Evolutionary conservation across 306 rosid genomes (phyloP).

Genomic region (Inga laurina): DNA sequence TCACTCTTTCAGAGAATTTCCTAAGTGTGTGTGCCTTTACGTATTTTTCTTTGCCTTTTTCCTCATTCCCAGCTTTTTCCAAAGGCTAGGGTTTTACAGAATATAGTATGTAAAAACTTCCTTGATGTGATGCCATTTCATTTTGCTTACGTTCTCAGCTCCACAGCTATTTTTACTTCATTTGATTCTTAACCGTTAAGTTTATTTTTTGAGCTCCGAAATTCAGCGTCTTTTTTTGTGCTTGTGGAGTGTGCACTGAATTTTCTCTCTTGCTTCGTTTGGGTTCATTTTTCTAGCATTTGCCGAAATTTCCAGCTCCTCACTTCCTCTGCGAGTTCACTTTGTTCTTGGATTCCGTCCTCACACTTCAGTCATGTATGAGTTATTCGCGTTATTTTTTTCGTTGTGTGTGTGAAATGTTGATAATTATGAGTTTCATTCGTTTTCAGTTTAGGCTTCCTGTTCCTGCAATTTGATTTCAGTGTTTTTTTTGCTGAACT

Average conservation of each 20-base stretch:
- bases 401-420: background rate
- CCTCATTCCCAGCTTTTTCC: slow-evolving; percentile 32
- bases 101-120: slow-evolving; percentile 13
- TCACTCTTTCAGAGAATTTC: slow-evolving; percentile 30
- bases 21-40: slow-evolving; percentile 33
- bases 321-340: slow-evolving; percentile 41
- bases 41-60: slow-evolving; percentile 28
- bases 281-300: slow-evolving; percentile 8
- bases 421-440: slow-evolving; percentile 12
- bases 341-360: slow-evolving; percentile 19
- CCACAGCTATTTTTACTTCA: slow-evolving; percentile 23
- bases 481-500: slow-evolving; percentile 23
- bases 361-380: slow-evolving; percentile 4
- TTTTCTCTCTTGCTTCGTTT: slow-evolving; percentile 30
- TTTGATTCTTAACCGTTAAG: slow-evolving; percentile 63
- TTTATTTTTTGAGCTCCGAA: slow-evolving; percentile 21
- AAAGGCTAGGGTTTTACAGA: slow-evolving; percentile 48
- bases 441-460: background rate
- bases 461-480: slow-evolving; percentile 22
- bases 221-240: slow-evolving; percentile 11
- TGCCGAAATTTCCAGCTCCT: slow-evolving; percentile 39
- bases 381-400: background rate
- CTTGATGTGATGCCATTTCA: slow-evolving; percentile 5
- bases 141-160: slow-evolving; percentile 40
- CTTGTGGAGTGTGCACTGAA: slow-evolving; percentile 29